These are phyloP conservation scores for Xylaria sp. DNA, from an alignment of 2,329 filamentous ascomycete genomes.

Conservation along the genomic window DNA sequence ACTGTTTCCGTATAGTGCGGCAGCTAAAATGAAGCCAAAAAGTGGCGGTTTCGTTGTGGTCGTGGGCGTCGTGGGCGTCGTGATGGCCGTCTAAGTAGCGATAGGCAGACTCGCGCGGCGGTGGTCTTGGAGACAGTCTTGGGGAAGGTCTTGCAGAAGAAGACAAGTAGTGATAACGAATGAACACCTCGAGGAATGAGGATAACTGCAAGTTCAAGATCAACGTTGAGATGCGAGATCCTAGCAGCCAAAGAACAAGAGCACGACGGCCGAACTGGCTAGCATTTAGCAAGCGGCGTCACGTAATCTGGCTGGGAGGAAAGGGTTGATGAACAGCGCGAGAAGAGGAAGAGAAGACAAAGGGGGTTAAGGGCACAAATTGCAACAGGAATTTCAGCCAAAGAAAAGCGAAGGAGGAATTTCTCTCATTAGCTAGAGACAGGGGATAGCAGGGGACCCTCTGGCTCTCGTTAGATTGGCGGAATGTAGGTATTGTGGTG, in stretches of 20 bases:
- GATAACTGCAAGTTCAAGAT: conserved; percentile 9
- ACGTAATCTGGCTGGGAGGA: conserved; percentile 11
- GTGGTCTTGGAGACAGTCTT: not conserved
- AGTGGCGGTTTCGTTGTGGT: not conserved
- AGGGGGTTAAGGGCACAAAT: conserved; percentile 13
- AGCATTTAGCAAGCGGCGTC: conserved; percentile 13
- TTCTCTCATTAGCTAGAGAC: conserved; percentile 16
- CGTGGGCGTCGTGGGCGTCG: conserved; percentile 6
- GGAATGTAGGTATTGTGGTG: conserved; percentile 10
- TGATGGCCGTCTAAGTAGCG: not conserved
- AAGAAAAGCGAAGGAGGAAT: conserved; percentile 19
- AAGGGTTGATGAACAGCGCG: conserved; percentile 9
- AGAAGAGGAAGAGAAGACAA: conserved; percentile 9
- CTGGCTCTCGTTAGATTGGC: conserved; percentile 11
- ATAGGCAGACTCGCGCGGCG: no score
- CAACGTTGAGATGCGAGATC: conserved; percentile 4
- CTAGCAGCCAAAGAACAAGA: conserved; percentile 17
- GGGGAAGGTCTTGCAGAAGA: conserved; percentile 4
- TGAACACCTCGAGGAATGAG: conserved; percentile 16
- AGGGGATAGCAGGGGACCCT: conserved; percentile 18
- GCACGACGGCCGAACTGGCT: conserved; percentile 10
- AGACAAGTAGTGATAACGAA: conserved; percentile 15
- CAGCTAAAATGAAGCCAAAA: conserved; percentile 1
- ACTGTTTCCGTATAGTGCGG: not conserved
- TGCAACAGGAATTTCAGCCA: conserved; percentile 16